These are phyloP conservation scores for Sclerotinia glacialis DNA, from an alignment of 2,329 filamentous ascomycete genomes.

Conservation along the genomic window DNA sequence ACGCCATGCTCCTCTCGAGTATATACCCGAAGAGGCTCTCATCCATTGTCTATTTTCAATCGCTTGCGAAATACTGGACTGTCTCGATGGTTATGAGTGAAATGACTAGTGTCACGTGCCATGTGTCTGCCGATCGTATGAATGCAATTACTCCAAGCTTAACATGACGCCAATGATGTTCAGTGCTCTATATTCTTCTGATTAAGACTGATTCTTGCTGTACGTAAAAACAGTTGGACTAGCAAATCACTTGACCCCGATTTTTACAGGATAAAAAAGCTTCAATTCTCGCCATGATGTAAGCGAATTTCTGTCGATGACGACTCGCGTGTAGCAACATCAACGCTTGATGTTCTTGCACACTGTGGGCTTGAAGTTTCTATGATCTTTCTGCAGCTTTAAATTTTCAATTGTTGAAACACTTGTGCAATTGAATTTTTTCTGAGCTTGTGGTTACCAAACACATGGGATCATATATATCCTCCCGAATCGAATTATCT, in stretches of 20 bases:
- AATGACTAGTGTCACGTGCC: background rate
- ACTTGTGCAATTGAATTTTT: background rate
- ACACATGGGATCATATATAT: background rate
- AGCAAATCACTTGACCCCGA: accelerated
- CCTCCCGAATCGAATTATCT: background rate
- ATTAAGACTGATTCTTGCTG: accelerated
- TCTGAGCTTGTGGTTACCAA: background rate
- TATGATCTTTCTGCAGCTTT: background rate
- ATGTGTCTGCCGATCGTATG: background rate
- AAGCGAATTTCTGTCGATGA: background rate
- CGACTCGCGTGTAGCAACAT: background rate
- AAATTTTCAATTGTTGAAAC: background rate
- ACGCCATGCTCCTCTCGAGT: background rate
- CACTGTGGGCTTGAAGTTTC: background rate
- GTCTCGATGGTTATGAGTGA: too few species aligned
- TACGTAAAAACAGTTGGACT: background rate
- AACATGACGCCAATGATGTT: background rate
- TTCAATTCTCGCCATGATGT: background rate
- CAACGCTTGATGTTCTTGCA: background rate
- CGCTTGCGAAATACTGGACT: too few species aligned
- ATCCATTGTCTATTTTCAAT: background rate
- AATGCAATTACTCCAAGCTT: background rate
- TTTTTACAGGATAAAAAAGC: too few species aligned
- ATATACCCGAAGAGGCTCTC: background rate
- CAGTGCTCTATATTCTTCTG: background rate